Base-by-base conservation (phyloP, 2,329 filamentous ascomycete genomes). In the Microascus cirrosus region DNA sequence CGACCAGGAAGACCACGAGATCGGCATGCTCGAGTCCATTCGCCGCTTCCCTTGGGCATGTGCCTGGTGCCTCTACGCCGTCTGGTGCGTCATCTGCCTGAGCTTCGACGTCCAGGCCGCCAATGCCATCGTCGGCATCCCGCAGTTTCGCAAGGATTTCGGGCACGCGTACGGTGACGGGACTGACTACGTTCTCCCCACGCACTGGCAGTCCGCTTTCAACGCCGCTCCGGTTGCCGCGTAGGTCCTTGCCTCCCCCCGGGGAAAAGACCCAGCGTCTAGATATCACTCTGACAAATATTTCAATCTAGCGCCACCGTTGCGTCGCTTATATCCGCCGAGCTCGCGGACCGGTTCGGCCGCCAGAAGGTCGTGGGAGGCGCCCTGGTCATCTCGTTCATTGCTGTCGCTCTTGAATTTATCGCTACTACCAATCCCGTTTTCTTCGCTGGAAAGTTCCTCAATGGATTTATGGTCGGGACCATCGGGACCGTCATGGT, bases 401-500 rank as follows among this genome's bases (percentile, higher is more conserved):
- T 64, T 24, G 70, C 71, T 35, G 65, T 74, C 52, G 72, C 70
- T 4, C 66, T 74, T 63, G 71, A 74, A 60, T 72, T 74, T 39
- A 64, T 73, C 10, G 68, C 73, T 6, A 74, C 71, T 0, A 67
- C 71, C 4, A 74, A 73, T 36, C 66, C 65, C 22, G 61, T 71
- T 34, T 74, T 74, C 65, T 74, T 74, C 58, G 65, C 68, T 28
- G 73, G 72, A 18, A 75, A 75, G 60, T 72, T 74, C 58, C 59
- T 75, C 42, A 74, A 74, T 54, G 73, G 72, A 1, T 73, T 74
- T 58, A 69, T 70, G 0, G 65, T 66, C 28, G 67, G 67, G 48
- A 62, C 63, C 13, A 60, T 68, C 12, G 61, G 60, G 0, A 63
- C 66, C 0, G 65, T 68, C 5, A 64, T 64, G 1, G 65, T 68